Base-by-base conservation (phyloP, 176 grass and related monocot species). In the Avena atlantica region DNA sequence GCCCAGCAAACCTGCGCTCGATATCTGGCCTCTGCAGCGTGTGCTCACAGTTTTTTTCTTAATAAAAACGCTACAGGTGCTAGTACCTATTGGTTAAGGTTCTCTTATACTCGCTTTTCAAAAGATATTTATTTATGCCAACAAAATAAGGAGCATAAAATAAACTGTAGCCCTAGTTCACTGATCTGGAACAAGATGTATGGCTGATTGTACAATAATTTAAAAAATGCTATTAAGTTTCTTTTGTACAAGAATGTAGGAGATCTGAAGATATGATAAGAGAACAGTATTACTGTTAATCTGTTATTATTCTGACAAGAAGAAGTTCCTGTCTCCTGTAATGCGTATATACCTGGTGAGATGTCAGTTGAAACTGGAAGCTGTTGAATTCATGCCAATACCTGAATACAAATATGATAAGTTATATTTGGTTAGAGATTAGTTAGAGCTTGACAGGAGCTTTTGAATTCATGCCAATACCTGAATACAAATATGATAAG, bases 381-480 rank as follows among this genome's bases (percentile, higher is more conserved):
- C 87, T 93, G 86, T 99, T 99, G 91, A 96, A 99, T 83, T 94
- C 94, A 86, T 99, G 97, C 94, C 94, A 99, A 81, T 99, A 99
- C 85, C 97, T 96, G 87, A 70, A 92, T 84, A 12, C 81, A 83
- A 68, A 84, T 55, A 78, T 24, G 14, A 64, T 64, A 69, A 2
- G 59, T 84, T 74, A 91, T 56, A 9, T 58, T 86, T 83, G n/a
- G 52, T 81, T 62, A 60, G 31, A 20, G 62, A 71, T 6, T 71
- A 72, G 21, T 27, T 85, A 2, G 23, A 81, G 61, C n/a, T 84
- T 66, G 57, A 62, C 16, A 74, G 40, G 4, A 83, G n/a, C 34
- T 34, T 3, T 4, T 34, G 31, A 34, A 34, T 34, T 34, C 31
- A 34, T 34, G 97, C 94, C 94, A 99, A 81, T 99, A 99, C 85